Evolutionary conservation across 2,329 filamentous ascomycete species (phyloP), one percentile per base, ranked within the genome.

Genomic region (Dactylellina drechsleri): DNA sequence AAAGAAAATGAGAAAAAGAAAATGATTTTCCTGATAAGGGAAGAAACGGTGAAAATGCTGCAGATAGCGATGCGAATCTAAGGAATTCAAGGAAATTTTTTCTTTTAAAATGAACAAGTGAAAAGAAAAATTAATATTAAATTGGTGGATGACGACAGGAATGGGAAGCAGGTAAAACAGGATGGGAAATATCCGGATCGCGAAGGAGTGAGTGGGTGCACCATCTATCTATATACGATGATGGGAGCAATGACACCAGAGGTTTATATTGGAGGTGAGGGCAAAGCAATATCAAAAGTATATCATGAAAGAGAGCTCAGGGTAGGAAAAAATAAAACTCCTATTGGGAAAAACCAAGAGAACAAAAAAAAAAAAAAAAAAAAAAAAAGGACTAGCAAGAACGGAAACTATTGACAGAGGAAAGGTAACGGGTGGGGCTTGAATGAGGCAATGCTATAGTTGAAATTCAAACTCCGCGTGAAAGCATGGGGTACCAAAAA

Each of bases 181-280:
- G 65, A 47, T 31, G 67, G n/a, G 54, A 36, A 43, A 47, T 50
- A 66, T 67, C 57, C 57, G 70, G 41, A n/a, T 50, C 52, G 61
- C 26, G 16, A 45, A 47, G 54, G 52, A 66, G 20, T 23, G 54
- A 59, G 70, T 67, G 70, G 70, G 70, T 66, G 57, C 49, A 49
- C 62, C 70, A 41, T 74, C 68, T 74, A 74, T 74, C 70, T 74
- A 74, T 74, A 74, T 74, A 74, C 50, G 62, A 67, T 64, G 61
- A 67, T 61, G 67, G 67, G 60, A 61, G 53, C 40, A 40, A 70
- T 49, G 45, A 47, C 28, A 59, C 28, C 58, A 71, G 54, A 47
- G 53, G 23, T 72, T 31, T 65, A 16, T 43, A 23, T 43, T 60
- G 57, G n/a, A 56, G 31, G 52, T 31, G 28, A 41, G 1, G 31